Base-by-base conservation (phyloP, 2,329 filamentous ascomycete species). In the Phialemonium atrogriseum region DNA sequence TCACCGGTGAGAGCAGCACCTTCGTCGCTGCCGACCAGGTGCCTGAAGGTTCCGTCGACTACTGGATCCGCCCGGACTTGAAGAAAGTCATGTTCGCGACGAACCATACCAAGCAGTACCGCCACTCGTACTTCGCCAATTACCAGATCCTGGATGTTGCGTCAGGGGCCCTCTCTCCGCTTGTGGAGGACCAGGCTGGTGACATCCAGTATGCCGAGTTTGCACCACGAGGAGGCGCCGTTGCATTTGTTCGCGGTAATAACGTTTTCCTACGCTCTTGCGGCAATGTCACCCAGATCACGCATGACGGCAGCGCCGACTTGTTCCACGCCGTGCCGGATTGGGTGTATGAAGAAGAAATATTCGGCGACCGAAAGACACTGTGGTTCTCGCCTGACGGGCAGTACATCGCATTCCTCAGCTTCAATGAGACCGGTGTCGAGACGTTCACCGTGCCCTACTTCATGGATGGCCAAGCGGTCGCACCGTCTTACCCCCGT, bases 141-240 rank as follows among this genome's bases (percentile, higher is more conserved):
- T 84, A 83, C 51, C 66, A 73, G 26, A 57, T 84, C 13, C 66
- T 78, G 27, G 70, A 82, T 40, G 66, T 80, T 9, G 61, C 60
- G n/a, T 70, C 65, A 0, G 73, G 73, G 15, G 51, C 67, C 33
- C 58, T 67, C 1, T 60, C 62, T 4, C 65, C 77, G 0, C 59
- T 84, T 0, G 67, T 77, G 1, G 56, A 64, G 0, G 70, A 74
- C 35, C 77, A 80, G 39, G 60, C 52, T 2, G 76, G 73, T 10
- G 76, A 82, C 44, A 75, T 84, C 28, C 77, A 82, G 47, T 81
- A 79, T 41, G 79, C 79, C 3, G n/a, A 66, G 34, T 72, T 79
- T 54, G 72, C 72, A 20, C 73, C 77, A 3, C 49, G 49, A 1
- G 70, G 72, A 13, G 64, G 73, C 24, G 55, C 66, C n/a, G 68